Conservation (phyloP, 495 filamentous ascomycete genomes). For the Daldinia childiae region DNA sequence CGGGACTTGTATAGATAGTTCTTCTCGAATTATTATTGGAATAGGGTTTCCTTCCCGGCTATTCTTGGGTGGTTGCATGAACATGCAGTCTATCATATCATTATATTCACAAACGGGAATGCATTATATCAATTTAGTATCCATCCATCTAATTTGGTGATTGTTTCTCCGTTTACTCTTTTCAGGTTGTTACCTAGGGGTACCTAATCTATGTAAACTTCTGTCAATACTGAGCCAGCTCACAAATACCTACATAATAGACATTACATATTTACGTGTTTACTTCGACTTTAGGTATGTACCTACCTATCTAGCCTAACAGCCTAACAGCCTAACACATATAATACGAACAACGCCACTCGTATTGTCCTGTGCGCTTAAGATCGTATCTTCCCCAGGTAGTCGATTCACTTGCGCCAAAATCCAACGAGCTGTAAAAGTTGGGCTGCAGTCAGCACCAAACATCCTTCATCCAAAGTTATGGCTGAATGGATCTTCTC, state of each 20-base stretch:
- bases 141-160: not conserved
- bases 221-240: not conserved
- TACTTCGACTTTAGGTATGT: not conserved
- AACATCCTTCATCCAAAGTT: constrained; percentile 16
- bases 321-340: not conserved
- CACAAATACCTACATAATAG: not conserved
- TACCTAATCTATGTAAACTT: too few species aligned
- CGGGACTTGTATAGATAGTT: not conserved
- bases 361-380: not conserved
- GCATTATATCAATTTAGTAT: constrained; percentile 28
- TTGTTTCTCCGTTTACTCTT: not conserved
- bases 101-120: constrained; percentile 21
- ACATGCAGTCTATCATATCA: constrained; percentile 8
- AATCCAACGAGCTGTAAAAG: constrained; percentile 12
- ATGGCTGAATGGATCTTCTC: constrained; percentile 9
- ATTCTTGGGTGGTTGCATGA: constrained; percentile 33
- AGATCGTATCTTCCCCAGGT: constrained; percentile 1
- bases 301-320: not conserved
- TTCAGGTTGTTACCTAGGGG: too few species aligned
- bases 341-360: not conserved
- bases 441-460: constrained; percentile 23
- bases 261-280: not conserved
- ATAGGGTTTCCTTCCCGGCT: constrained; percentile 13
- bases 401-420: not conserved
- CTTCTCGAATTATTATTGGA: constrained; percentile 29